These are phyloP conservation scores for Pyrus bretschneideri DNA, from an alignment of 306 rosid genomes.

Conservation along the genomic window DNA sequence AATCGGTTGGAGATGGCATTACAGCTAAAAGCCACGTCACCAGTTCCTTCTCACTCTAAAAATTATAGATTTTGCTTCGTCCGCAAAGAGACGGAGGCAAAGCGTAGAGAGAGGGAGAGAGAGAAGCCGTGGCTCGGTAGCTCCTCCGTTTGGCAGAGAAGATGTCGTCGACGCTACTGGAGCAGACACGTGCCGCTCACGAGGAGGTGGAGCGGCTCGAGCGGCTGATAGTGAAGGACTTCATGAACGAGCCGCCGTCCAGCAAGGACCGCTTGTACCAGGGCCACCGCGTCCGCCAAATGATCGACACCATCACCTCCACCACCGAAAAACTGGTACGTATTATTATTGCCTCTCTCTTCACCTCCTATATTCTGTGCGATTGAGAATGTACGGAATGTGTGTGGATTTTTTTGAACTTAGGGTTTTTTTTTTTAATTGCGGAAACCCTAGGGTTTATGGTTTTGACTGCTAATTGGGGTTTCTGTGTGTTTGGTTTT, in stretches of 20 bases:
- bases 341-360: neutral
- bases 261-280: conserved; percentile 74
- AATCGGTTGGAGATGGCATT: rapidly evolving
- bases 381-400: neutral
- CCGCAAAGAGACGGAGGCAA: neutral
- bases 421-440: neutral
- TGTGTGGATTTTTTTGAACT: neutral
- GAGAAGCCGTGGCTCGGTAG: neutral
- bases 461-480: neutral
- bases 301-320: conserved; percentile 70
- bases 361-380: neutral
- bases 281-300: conserved; percentile 78
- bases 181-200: conserved; percentile 79
- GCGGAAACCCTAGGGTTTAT: neutral
- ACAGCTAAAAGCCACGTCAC: neutral
- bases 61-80: neutral
- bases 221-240: conserved; percentile 82
- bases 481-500: conserved; percentile 6
- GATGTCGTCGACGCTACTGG: conserved; percentile 96
- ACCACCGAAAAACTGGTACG: conserved; percentile 64
- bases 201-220: conserved; percentile 95
- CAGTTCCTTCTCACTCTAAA: neutral
- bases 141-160: conserved; percentile 6
- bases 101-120: neutral
- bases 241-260: conserved; percentile 60